Percentiles rank a stretch among this genome's conserved stretches.
Evolutionary conservation across 2,329 filamentous ascomycete species (phyloP).

Genomic region (Hymenoscyphus occultus): DNA sequence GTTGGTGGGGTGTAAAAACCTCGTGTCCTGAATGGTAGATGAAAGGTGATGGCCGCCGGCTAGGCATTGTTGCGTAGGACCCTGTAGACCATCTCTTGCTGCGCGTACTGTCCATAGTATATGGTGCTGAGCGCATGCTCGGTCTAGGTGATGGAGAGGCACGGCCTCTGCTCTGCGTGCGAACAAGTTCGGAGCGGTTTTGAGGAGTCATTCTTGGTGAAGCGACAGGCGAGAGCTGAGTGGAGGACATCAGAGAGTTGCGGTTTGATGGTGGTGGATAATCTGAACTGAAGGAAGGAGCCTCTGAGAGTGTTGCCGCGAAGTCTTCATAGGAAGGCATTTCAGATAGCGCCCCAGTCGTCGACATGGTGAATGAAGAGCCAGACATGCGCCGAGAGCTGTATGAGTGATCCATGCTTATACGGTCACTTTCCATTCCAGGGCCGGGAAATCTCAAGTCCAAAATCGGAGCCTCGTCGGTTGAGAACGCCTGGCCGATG

Average conservation of each 20-base stretch:
- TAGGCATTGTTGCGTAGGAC: conserved; percentile 59
- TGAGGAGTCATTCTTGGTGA: conserved; percentile 66
- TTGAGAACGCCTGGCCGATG: conserved; percentile 61
- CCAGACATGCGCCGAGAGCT: conserved; percentile 65
- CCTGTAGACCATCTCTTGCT: conserved; percentile 78
- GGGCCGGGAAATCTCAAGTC: conserved; percentile 53
- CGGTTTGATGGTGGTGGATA: conserved; percentile 65
- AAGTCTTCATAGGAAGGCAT: conserved; percentile 71
- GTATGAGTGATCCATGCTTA: conserved; percentile 51
- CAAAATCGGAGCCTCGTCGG: conserved; percentile 62
- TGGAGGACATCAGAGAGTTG: conserved; percentile 68
- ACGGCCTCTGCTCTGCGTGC: conserved; percentile 64
- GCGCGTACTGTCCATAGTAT: conserved; percentile 63
- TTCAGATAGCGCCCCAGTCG: conserved; percentile 61
- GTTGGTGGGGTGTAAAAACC: conserved; percentile 51
- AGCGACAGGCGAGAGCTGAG: conserved; percentile 68
- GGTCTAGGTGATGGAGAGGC: conserved; percentile 70
- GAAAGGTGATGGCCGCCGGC: conserved; percentile 56
- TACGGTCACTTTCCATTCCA: conserved; percentile 49
- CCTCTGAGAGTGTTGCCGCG: conserved; percentile 63
- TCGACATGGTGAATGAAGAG: conserved; percentile 72
- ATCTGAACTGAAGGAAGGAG: conserved; percentile 63
- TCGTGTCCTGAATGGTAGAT: conserved; percentile 62
- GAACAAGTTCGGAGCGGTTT: conserved; percentile 57
- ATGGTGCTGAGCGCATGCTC: conserved; percentile 66